phyloP scores from a whole-genome alignment of 768 basidiomycete genomes.

The Pleurotus platypus region DNA sequence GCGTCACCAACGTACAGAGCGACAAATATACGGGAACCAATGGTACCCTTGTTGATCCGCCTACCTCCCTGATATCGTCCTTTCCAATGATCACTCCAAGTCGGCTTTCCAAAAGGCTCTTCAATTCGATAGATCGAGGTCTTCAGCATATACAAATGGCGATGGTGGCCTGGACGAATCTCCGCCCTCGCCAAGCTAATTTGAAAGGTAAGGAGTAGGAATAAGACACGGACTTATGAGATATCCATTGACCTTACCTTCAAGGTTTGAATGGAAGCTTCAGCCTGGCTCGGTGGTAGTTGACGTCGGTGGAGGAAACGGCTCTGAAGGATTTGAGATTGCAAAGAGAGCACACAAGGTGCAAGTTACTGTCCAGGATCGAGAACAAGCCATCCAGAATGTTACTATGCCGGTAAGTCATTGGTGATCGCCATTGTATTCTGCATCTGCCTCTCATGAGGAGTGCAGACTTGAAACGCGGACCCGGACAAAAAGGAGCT shows the following conservation, averaged over 20 bases:
- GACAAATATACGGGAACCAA: conserved; percentile 9
- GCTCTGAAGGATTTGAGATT: conserved; percentile 12
- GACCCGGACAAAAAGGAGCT: background rate
- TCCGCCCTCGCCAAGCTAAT: conserved; percentile 4
- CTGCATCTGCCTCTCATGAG: background rate
- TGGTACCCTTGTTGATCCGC: conserved; percentile 12
- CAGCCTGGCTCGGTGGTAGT: conserved; percentile 11
- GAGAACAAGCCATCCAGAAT: conserved; percentile 10
- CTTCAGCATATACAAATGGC: conserved; percentile 10
- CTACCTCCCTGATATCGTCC: conserved; percentile 17
- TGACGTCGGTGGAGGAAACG: conserved; percentile 19
- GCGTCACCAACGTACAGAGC: conserved; percentile 3
- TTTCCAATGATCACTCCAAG: conserved; percentile 1
- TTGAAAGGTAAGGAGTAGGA: conserved; percentile 6
- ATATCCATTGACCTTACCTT: background rate
- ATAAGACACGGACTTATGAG: background rate
- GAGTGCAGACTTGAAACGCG: background rate
- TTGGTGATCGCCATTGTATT: too few relatives aligned
- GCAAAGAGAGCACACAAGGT: conserved; percentile 11
- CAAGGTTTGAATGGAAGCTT: conserved; percentile 18
- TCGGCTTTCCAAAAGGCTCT: conserved; percentile 4
- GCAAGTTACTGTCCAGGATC: conserved; percentile 15
- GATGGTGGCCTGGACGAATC: conserved; percentile 11
- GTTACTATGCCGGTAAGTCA: conserved; percentile 2
- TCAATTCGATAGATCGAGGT: conserved; percentile 2